phyloP scores from a whole-genome alignment of 345 rosid genomes.

The Ceriops decandra region DNA sequence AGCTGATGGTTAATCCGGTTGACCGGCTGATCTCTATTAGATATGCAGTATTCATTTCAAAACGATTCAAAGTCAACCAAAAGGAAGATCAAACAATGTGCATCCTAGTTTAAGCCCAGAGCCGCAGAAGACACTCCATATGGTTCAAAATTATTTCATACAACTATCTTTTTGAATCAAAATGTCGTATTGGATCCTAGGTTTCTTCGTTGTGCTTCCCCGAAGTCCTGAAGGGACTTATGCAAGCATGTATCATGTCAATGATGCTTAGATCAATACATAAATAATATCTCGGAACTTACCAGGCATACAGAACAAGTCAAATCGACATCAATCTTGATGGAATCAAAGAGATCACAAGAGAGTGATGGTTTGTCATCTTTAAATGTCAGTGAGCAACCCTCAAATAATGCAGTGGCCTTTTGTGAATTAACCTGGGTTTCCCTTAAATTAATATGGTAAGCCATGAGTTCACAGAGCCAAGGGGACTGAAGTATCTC shows the following conservation, averaged over 20 bases:
- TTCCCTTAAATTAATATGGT: slow-evolving; percentile 77
- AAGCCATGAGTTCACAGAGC: slow-evolving; percentile 91
- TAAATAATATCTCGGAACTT: slow-evolving; percentile 27
- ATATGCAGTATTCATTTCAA: no score
- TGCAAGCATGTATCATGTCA: not conserved
- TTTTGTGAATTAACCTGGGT: slow-evolving; percentile 38
- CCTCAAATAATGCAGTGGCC: slow-evolving; percentile 55
- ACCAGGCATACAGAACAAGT: slow-evolving; percentile 97
- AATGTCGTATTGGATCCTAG: not conserved
- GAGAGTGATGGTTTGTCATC: slow-evolving; percentile 75
- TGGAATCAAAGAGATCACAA: slow-evolving; percentile 72
- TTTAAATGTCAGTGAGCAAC: slow-evolving; percentile 49
- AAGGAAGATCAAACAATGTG: not conserved
- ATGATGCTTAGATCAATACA: not conserved
- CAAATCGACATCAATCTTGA: slow-evolving; percentile 75
- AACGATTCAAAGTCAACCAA: not conserved
- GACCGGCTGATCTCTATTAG: not conserved
- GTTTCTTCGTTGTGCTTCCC: not conserved
- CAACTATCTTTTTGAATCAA: not conserved
- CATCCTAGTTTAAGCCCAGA: not conserved
- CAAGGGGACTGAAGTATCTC: slow-evolving; percentile 96
- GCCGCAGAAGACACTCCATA: not conserved
- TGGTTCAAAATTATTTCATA: not conserved
- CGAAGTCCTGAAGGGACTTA: not conserved
- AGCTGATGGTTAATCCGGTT: not conserved